These are phyloP conservation scores for Lippia alba DNA, from an alignment of 305 asterid genomes.

Conservation along the genomic window DNA sequence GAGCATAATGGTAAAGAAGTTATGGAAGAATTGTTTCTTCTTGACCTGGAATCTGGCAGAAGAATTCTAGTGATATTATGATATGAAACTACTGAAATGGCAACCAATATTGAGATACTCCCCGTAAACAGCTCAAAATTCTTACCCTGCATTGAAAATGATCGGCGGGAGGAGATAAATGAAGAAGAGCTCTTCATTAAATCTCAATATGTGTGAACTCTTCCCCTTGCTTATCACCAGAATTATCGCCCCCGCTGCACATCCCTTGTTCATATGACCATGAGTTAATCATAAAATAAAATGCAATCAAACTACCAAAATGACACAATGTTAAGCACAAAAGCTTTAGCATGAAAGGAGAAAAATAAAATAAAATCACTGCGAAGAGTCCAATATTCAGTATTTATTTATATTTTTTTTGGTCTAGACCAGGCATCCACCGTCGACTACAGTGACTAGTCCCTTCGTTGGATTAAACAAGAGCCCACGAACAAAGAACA, in stretches of 20 bases:
- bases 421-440: too few species aligned
- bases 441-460: too few species aligned
- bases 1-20: slow-evolving; percentile 89
- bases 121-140: neutral
- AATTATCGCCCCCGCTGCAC: slow-evolving; percentile 60
- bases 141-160: slow-evolving; percentile 95
- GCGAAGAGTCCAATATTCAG: too few species aligned
- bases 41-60: slow-evolving; percentile 84
- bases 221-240: slow-evolving; percentile 78
- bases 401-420: too few species aligned
- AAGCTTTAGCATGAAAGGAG: too few species aligned
- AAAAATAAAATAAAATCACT: too few species aligned
- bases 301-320: too few species aligned
- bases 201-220: slow-evolving; percentile 82
- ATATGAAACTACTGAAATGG: slow-evolving; percentile 18
- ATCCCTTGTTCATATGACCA: slow-evolving; percentile 53
- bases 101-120: neutral
- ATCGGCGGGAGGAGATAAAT: slow-evolving; percentile 94
- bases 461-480: too few species aligned
- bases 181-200: slow-evolving; percentile 89
- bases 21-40: slow-evolving; percentile 96
- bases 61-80: neutral
- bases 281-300: neutral
- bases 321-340: too few species aligned
- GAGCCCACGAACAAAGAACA: too few species aligned